phyloP scores from a whole-genome alignment of 257 asterid genomes.

The Fraxinus americana region DNA sequence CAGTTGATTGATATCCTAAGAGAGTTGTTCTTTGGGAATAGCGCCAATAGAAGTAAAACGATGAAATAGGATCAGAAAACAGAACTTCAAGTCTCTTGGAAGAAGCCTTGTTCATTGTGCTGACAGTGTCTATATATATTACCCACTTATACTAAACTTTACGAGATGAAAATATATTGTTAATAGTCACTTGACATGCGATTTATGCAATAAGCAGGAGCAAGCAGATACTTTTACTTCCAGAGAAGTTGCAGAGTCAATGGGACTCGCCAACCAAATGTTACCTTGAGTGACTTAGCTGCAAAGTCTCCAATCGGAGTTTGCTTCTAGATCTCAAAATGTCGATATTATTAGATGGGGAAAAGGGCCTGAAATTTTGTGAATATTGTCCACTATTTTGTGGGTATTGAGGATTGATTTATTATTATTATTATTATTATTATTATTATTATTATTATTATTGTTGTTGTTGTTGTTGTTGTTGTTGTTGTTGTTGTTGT shows the following conservation, averaged over 20 bases:
- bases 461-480: no score
- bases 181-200: no score
- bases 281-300: conserved; percentile 51
- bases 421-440: no score
- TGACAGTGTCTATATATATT: neutral
- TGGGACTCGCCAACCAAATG: conserved; percentile 78
- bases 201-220: conserved; percentile 52
- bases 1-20: neutral
- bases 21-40: neutral
- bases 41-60: neutral
- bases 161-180: conserved; percentile 9
- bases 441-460: no score
- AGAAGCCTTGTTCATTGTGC: neutral
- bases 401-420: conserved; percentile 1
- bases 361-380: conserved; percentile 9
- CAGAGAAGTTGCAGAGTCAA: conserved; percentile 81
- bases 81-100: neutral
- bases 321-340: conserved; percentile 20
- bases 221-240: conserved; percentile 86
- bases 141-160: conserved; percentile 10
- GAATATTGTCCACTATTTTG: neutral
- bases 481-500: no score
- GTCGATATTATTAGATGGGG: conserved; percentile 1
- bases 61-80: conserved; percentile 11
- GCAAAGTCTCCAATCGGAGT: conserved; percentile 16